Base-by-base conservation (phyloP, 768 basidiomycete genomes). In the Artomyces pyxidatus region DNA sequence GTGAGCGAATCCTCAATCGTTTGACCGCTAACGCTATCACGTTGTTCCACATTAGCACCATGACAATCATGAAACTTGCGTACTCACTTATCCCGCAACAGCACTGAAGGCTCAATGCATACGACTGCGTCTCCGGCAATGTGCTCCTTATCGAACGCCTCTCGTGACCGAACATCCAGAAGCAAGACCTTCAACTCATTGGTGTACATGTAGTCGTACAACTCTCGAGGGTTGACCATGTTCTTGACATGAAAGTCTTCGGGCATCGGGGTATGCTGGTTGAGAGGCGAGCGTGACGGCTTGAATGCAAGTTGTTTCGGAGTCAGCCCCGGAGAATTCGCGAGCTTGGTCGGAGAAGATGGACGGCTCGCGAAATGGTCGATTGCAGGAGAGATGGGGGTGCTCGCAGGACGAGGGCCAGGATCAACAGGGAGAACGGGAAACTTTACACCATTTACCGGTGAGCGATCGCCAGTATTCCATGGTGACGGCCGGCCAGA, bases 51-150 rank as follows among this genome's bases (percentile, higher is more conserved):
- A 27, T 54, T 29, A 11, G 41, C 25, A 28, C 16, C 12, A 19
- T 9, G 23, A 7, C 17, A 2, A 40, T 17, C 19, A 32, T 45
- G 37, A 40, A 14, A 45, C 37, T 37, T 25, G 4, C 11, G n/a
- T n/a, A 71, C 81, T 66, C 63, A 91, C 89, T 75, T 78, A 52
- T 78, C 68, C 40, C 89, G 76, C 49, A 73, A 58, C 19, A 91
- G 71, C 4, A 95, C 78, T 1, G 75, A 75, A 6, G 93, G 91
- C 65, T 97, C 93, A 19, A 96, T 72, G 65, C 91, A 94, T 1
- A 92, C 81, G 2, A 86, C 74, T 6, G 83, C 77, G 52, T 79
- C 71, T 3, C 70, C 74, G 47, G 72, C 77, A 50, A 96, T 85
- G 51, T 85, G 81, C 47, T 83, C 88, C 16, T 59, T 66, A 53